Evolutionary conservation across 306 rosid species (phyloP).

Genomic region (Cicer judaicum): DNA sequence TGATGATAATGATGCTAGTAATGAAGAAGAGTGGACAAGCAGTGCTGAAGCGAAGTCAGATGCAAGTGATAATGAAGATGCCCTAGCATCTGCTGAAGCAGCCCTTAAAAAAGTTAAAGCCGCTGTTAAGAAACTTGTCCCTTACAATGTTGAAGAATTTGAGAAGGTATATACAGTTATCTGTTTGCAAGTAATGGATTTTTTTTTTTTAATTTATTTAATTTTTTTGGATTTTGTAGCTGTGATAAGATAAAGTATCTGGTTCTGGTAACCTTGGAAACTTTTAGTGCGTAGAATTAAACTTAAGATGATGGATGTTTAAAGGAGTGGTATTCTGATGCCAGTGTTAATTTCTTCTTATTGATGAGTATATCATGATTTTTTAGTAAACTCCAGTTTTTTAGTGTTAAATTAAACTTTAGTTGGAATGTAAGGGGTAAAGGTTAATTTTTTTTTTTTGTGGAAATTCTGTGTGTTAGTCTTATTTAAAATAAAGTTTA

Average conservation of each 20-base stretch:
- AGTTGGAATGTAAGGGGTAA: background rate
- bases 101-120: conserved; percentile 84
- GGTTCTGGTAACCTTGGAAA: background rate
- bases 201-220: conserved; percentile 9
- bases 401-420: background rate
- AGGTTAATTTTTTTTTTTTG: no score
- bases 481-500: conserved; percentile 2
- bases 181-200: conserved; percentile 20
- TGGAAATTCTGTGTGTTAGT: background rate
- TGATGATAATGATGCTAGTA: conserved; percentile 68
- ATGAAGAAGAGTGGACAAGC: conserved; percentile 88
- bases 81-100: conserved; percentile 73
- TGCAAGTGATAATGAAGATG: conserved; percentile 81
- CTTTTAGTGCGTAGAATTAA: conserved; percentile 6
- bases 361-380: background rate
- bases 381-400: no score
- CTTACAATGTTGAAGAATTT: conserved; percentile 61
- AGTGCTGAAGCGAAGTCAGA: conserved; percentile 77
- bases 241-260: conserved; percentile 24
- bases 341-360: background rate
- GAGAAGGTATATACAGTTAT: conserved; percentile 60
- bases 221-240: background rate
- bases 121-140: conserved; percentile 80
- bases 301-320: conserved; percentile 22
- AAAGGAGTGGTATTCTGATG: conserved; percentile 15